Conservation (phyloP, 192 early-diverging fungal genomes). For the Podila verticillata region DNA sequence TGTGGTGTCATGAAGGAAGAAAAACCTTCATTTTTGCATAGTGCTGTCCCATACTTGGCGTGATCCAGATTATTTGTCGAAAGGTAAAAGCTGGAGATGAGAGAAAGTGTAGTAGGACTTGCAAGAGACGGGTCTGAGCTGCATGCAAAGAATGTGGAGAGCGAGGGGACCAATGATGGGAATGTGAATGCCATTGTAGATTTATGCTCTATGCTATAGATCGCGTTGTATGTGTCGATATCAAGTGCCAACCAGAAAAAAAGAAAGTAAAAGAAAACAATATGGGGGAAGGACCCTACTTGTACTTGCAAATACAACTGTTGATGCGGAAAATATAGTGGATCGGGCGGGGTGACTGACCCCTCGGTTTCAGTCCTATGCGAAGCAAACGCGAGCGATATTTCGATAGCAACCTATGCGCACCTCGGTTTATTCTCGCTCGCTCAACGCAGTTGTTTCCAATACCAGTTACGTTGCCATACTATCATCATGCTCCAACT, state of each 20-base stretch:
- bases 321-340: background rate
- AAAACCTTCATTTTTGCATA: background rate
- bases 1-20: background rate
- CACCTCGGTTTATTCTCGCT: background rate
- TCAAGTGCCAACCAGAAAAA: background rate
- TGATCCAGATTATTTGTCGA: background rate
- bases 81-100: background rate
- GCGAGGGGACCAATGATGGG: background rate
- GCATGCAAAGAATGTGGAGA: background rate
- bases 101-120: background rate
- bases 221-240: background rate
- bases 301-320: too few relatives aligned
- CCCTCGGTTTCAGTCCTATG: background rate
- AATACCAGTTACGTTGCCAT: background rate
- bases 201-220: background rate
- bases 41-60: too few relatives aligned
- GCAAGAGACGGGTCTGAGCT: background rate
- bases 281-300: background rate
- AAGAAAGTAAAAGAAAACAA: background rate
- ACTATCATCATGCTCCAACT: background rate
- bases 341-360: background rate
- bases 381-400: background rate
- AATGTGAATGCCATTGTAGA: background rate
- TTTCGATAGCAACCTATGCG: constrained; percentile 31
- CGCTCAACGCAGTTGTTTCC: background rate